Conservation (phyloP, 1,284 basidiomycete species). For the Ustilago tritici region DNA sequence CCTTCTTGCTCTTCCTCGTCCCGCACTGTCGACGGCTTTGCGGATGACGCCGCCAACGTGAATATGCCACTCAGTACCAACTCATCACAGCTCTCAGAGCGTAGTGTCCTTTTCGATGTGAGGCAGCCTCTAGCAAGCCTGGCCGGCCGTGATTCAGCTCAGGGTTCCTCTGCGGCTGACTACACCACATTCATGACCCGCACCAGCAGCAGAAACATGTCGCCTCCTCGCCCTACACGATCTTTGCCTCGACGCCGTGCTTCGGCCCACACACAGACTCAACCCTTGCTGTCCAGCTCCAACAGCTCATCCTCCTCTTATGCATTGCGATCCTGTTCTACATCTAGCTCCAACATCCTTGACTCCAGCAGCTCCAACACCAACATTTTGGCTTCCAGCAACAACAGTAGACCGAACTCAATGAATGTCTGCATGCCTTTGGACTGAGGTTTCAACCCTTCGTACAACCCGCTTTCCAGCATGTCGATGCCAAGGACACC, state of each 20-base stretch:
- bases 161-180: conserved; percentile 7
- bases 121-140: conserved; percentile 4
- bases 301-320: conserved; percentile 34
- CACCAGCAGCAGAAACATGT: conserved; percentile 38
- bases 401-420: conserved; percentile 25
- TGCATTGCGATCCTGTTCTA: conserved; percentile 35
- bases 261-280: conserved; percentile 38
- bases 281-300: conserved; percentile 35
- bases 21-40: not conserved
- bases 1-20: conserved; percentile 14
- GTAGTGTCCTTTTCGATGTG: not conserved
- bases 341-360: conserved; percentile 37
- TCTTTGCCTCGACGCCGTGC: conserved; percentile 38
- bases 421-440: conserved; percentile 23
- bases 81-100: conserved; percentile 11
- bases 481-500: conserved; percentile 47
- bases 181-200: conserved; percentile 15
- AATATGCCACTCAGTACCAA: not conserved
- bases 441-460: conserved; percentile 31
- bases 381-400: conserved; percentile 43
- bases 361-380: conserved; percentile 37
- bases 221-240: conserved; percentile 43
- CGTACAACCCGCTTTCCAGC: conserved; percentile 33
- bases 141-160: conserved; percentile 18
- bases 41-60: conserved; percentile 1